These are phyloP conservation scores for Penicillium palitans DNA, from an alignment of 2,329 filamentous ascomycete species.

Conservation along the genomic window DNA sequence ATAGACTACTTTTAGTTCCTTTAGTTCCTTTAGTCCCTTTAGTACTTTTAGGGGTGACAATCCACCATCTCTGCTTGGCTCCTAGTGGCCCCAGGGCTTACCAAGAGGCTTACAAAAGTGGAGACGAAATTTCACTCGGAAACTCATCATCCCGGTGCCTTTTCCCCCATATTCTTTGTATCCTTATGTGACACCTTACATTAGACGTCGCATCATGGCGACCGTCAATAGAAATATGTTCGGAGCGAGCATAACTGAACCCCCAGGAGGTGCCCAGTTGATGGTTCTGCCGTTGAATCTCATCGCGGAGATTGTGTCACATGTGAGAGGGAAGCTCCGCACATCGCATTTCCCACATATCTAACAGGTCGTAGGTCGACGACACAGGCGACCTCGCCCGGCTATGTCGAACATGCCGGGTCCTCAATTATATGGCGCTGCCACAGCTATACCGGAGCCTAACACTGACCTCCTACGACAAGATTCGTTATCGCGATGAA, in stretches of 20 bases:
- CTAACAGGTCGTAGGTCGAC: slow-evolving; percentile 50
- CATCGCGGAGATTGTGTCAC: slow-evolving; percentile 57
- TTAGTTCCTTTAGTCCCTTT: too few species aligned
- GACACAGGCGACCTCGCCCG: slow-evolving; percentile 59
- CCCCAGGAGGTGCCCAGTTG: slow-evolving; percentile 33
- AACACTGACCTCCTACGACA: slow-evolving; percentile 58
- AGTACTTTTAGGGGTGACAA: background rate
- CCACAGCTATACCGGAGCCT: slow-evolving; percentile 61
- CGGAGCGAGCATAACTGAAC: slow-evolving; percentile 37
- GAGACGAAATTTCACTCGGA: slow-evolving; percentile 17
- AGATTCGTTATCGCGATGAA: slow-evolving; percentile 59
- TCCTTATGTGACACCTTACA: slow-evolving; percentile 19
- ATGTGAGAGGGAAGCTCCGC: slow-evolving; percentile 43
- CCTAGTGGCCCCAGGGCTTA: background rate
- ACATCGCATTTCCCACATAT: background rate
- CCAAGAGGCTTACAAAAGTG: slow-evolving; percentile 8
- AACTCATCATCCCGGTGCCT: slow-evolving; percentile 21
- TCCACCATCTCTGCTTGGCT: background rate
- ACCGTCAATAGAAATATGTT: slow-evolving; percentile 47
- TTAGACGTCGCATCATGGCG: slow-evolving; percentile 41
- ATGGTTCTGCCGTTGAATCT: slow-evolving; percentile 57
- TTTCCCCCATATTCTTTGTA: slow-evolving; percentile 17
- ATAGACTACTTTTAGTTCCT: too few species aligned
- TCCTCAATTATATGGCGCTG: slow-evolving; percentile 65
- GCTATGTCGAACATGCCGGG: slow-evolving; percentile 59